A percentile compares a stretch with the other conserved stretches of the same genome.
Evolutionary conservation across 1,284 basidiomycete genomes (phyloP).

Genomic region (Naganishia albida): DNA sequence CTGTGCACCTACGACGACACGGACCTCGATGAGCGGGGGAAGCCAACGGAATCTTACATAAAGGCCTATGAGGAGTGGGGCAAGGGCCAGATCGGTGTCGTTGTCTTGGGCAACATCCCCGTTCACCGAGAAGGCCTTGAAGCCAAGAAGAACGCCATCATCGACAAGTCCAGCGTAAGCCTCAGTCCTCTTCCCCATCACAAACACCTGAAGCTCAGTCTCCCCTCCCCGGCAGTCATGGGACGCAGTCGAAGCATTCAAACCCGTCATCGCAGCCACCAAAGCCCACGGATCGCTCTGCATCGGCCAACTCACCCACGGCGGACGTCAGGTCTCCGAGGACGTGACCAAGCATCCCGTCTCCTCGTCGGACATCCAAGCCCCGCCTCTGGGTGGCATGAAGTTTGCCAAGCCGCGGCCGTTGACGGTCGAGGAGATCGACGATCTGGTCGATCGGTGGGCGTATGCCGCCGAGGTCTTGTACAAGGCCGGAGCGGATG

Average conservation of each 20-base stretch:
- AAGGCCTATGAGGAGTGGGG: conserved; percentile 49
- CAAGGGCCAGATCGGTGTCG: conserved; percentile 46
- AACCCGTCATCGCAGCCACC: conserved; percentile 47
- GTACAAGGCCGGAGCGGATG: conserved; percentile 52
- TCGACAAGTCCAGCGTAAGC: conserved; percentile 38
- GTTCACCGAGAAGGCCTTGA: conserved; percentile 42
- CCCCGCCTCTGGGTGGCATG: conserved; percentile 41
- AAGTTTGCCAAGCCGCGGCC: conserved; percentile 47
- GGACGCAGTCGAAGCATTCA: conserved; percentile 46
- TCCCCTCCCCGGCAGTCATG: conserved; percentile 22
- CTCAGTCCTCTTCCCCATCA: no score
- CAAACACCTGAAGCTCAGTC: not conserved
- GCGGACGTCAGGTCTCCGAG: conserved; percentile 49
- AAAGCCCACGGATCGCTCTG: conserved; percentile 55
- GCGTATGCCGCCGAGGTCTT: conserved; percentile 50
- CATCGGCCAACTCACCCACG: conserved; percentile 56
- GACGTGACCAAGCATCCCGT: conserved; percentile 45
- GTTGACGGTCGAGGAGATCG: conserved; percentile 45
- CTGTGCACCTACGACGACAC: conserved; percentile 43
- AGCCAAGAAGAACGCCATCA: conserved; percentile 45
- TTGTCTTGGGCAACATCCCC: conserved; percentile 47
- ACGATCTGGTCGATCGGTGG: conserved; percentile 51
- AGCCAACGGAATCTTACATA: conserved; percentile 43
- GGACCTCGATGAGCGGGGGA: conserved; percentile 42
- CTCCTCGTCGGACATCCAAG: conserved; percentile 46